phyloP scores from a whole-genome alignment of 805 yeast genomes.

The Kluyveromyces wickerhamii region DNA sequence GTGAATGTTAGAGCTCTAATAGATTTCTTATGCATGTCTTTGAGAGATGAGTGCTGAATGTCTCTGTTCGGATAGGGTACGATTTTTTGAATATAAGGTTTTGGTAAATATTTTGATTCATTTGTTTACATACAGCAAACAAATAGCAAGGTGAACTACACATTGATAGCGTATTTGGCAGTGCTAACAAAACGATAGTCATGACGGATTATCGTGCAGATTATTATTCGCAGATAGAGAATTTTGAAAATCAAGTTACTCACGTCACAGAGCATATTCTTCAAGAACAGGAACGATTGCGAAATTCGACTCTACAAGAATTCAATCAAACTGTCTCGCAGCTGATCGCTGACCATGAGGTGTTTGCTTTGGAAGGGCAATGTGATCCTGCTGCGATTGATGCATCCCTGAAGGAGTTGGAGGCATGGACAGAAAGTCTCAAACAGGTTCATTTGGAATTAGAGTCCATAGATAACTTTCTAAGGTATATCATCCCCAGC shows the following conservation, averaged over 20 bases:
- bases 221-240: constrained; percentile 6
- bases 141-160: too few species aligned
- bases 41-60: too few species aligned
- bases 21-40: too few species aligned
- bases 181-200: too few species aligned
- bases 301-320: constrained; percentile 14
- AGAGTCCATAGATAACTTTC: constrained; percentile 26
- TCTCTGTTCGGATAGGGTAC: too few species aligned
- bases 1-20: too few species aligned
- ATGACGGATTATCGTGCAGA: not conserved
- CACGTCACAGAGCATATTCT: constrained; percentile 14
- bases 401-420: not conserved
- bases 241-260: constrained; percentile 13
- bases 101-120: too few species aligned
- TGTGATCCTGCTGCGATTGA: constrained; percentile 1
- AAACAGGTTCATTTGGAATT: constrained; percentile 25
- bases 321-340: constrained; percentile 17
- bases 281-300: constrained; percentile 17
- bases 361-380: constrained; percentile 1
- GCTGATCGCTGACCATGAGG: constrained; percentile 7
- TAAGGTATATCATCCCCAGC: constrained; percentile 24
- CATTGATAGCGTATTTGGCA: too few species aligned
- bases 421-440: constrained; percentile 13
- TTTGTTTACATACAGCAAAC: too few species aligned
- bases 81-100: too few species aligned